Base-by-base conservation (phyloP, 352 stramenopile species). In the Globisporangium rhizosaccharum region DNA sequence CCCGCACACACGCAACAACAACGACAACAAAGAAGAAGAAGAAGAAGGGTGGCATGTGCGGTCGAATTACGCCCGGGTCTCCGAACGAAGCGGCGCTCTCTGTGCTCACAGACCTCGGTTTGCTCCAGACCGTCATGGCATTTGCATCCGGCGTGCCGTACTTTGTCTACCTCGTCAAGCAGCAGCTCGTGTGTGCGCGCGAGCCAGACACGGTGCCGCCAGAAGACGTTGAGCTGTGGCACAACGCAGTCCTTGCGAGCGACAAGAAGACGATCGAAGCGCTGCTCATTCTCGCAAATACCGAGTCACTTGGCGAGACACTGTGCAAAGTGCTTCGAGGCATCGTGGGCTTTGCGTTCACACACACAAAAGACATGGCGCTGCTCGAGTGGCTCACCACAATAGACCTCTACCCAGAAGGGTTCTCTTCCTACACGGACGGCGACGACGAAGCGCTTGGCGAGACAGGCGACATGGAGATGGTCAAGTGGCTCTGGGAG, bases 231-330 rank as follows among this genome's bases (percentile, higher is more conserved):
- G 30, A 30, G 26, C 17, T 58, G 9, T 51, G 53, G 42, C 41
- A 52, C 18, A 47, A 37, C 12, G 54, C 54, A 9, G 37, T 59
- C 10, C 37, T n/a, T 44, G 23, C 30, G 14, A 9, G 20, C 20
- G 54, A 59, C 30, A 59, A 33, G 30, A 26, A 28, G 18, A 52
- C 42, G 14, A n/a, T 59, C 44, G 54, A 59, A 23, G 54, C 30
- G 44, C 33, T 59, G 2, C 30, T 45, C 17, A 2, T 59, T 1
- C 53, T 59, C 15, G 23, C 20, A 0, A 25, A 15, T 17, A 44
- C 17, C 0, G 30, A 23, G 26, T 44, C 30, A 2, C 9, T 26
- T 7, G 28, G 50, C 14, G 18, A 33, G 12, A n/a, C 15, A 0
- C 15, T 59, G 14, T 33, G n/a, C 4, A 42, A 14, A 5, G 12